Percentiles rank a stretch among this genome's conserved stretches.
Conservation (phyloP, 1,139 yeast genomes). For the Protomyces lactucae-debilis region DNA sequence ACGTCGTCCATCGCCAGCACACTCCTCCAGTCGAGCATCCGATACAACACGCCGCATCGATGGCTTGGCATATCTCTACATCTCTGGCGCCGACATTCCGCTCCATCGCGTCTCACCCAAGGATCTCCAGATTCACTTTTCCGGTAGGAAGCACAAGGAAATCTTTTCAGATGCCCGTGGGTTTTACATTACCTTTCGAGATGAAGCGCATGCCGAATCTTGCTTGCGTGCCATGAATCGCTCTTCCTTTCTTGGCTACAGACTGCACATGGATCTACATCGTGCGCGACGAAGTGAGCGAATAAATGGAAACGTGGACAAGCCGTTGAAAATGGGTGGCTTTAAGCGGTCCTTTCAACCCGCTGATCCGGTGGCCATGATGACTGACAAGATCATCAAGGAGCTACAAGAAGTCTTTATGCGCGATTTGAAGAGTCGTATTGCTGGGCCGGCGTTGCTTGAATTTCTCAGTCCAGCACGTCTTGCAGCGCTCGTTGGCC, state of each 20-base stretch:
- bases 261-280: conserved; percentile 55
- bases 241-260: conserved; percentile 47
- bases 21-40: not conserved
- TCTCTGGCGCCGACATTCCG: conserved; percentile 53
- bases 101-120: conserved; percentile 49
- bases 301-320: not conserved
- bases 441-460: conserved; percentile 66
- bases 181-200: conserved; percentile 64
- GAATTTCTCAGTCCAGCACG: conserved; percentile 54
- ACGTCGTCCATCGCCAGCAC: not conserved
- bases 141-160: conserved; percentile 48
- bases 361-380: conserved; percentile 48
- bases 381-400: conserved; percentile 53
- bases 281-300: conserved; percentile 33
- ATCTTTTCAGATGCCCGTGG: conserved; percentile 42
- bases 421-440: conserved; percentile 69
- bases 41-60: conserved; percentile 40
- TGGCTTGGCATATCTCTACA: conserved; percentile 54
- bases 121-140: conserved; percentile 52
- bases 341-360: conserved; percentile 36
- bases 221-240: conserved; percentile 70
- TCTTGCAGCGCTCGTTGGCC: not conserved
- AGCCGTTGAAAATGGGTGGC: conserved; percentile 17
- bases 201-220: conserved; percentile 56
- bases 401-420: conserved; percentile 62